Conservation (phyloP, 2,329 filamentous ascomycete species). For the Fusarium fracticaudum region DNA sequence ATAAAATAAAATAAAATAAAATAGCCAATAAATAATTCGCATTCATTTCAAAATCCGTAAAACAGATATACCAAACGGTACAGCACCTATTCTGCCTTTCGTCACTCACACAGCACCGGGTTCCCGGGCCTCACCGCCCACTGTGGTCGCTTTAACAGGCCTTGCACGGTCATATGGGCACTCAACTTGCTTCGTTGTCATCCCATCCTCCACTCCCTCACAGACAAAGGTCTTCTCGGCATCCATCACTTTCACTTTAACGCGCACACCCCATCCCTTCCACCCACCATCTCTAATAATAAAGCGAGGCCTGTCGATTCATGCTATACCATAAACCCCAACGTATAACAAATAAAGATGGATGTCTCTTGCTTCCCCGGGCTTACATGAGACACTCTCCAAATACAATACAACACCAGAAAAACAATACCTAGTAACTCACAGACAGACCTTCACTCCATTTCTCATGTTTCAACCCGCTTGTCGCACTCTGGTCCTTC, state of each 20-base stretch:
- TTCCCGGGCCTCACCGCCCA: conserved; percentile 40
- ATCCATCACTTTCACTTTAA: conserved; percentile 5
- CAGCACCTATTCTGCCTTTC: not conserved
- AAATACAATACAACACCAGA: conserved; percentile 18
- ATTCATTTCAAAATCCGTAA: not conserved
- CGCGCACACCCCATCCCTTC: conserved; percentile 22
- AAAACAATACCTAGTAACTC: not conserved
- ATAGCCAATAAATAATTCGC: conserved; percentile 17
- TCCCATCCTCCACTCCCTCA: not conserved
- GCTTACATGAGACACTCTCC: conserved; percentile 27
- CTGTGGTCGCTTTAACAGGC: conserved; percentile 27
- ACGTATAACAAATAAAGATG: not conserved
- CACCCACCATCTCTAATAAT: conserved; percentile 25
- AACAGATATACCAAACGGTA: not conserved
- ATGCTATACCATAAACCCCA: not conserved
- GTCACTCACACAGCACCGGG: conserved; percentile 34
- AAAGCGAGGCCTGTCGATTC: conserved; percentile 10
- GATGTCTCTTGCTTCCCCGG: conserved; percentile 15
- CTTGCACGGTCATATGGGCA: conserved; percentile 48
- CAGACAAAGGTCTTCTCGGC: not conserved
- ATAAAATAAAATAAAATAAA: not conserved
- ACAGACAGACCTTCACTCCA: not conserved
- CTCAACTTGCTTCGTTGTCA: conserved; percentile 27
- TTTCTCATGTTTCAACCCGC: not conserved
- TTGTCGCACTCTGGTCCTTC: conserved; percentile 26